Percentiles rank a stretch among this genome's conserved stretches.
These are phyloP conservation scores for Pichia thaimueangensis DNA, from an alignment of 805 yeast genomes.

Conservation along the genomic window DNA sequence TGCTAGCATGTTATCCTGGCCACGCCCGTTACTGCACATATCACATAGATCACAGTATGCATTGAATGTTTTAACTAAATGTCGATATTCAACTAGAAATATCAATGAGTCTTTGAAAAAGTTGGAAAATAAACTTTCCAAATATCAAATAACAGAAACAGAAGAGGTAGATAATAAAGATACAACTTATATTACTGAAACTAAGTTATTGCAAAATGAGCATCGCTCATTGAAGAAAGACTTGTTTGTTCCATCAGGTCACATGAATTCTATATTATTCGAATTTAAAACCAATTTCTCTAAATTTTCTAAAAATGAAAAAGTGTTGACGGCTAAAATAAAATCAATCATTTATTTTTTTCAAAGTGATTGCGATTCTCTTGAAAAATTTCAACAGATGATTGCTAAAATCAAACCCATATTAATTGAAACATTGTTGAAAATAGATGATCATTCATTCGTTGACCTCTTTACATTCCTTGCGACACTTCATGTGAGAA, in stretches of 20 bases:
- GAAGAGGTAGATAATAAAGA: too few species aligned
- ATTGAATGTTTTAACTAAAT: too few species aligned
- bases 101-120: too few species aligned
- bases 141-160: too few species aligned
- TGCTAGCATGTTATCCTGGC: too few species aligned
- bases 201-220: too few species aligned
- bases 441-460: not conserved
- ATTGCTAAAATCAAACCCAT: not conserved
- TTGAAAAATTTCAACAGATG: not conserved
- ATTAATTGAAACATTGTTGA: not conserved
- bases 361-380: not conserved
- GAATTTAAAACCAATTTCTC: slow-evolving; percentile 1
- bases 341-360: not conserved
- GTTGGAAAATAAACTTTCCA: too few species aligned
- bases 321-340: not conserved
- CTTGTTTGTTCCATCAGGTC: slow-evolving; percentile 1
- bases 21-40: too few species aligned
- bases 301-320: not conserved
- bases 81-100: too few species aligned
- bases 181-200: too few species aligned
- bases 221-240: not conserved
- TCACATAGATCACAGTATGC: too few species aligned
- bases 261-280: not conserved
- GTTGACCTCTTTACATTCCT: slow-evolving; percentile 1
- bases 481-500: not conserved